A percentile compares a stretch with the other conserved stretches of the same genome.
Evolutionary conservation across 1,284 basidiomycete genomes (phyloP).

Genomic region (Marasmius oreades): DNA sequence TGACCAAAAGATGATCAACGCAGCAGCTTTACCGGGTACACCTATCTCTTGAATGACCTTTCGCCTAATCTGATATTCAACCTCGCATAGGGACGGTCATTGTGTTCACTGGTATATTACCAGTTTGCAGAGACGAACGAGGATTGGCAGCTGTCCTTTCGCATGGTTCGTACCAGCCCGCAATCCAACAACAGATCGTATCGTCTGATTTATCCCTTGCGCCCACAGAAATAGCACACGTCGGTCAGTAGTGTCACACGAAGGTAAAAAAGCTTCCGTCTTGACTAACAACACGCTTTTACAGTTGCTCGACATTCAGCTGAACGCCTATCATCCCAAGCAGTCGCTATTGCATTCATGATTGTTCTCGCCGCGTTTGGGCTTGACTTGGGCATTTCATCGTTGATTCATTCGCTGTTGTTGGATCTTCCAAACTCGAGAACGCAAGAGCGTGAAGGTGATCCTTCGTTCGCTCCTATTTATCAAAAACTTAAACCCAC

Average conservation of each 20-base stretch:
- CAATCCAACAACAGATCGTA: too few relatives aligned
- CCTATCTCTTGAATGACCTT: conserved; percentile 16
- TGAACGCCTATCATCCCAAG: conserved; percentile 62
- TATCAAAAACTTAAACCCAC: neutral
- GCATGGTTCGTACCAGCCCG: conserved; percentile 79
- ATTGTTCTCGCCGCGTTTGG: conserved; percentile 53
- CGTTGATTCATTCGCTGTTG: conserved; percentile 49
- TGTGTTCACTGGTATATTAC: conserved; percentile 89
- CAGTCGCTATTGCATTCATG: conserved; percentile 49
- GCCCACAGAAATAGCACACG: conserved; percentile 83
- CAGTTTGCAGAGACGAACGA: conserved; percentile 73
- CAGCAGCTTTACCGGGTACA: conserved; percentile 77
- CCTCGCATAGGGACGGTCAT: neutral
- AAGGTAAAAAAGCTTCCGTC: conserved; percentile 5
- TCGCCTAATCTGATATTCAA: neutral
- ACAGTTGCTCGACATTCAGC: conserved; percentile 75
- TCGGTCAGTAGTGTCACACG: conserved; percentile 47
- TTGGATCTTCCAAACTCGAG: conserved; percentile 84
- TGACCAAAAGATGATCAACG: conserved; percentile 73
- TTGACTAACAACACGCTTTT: conserved; percentile 39
- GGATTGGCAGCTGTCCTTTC: conserved; percentile 86
- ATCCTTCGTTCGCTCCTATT: conserved; percentile 9
- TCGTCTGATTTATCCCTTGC: neutral
- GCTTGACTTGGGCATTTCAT: conserved; percentile 49
- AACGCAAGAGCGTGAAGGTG: conserved; percentile 78